Percentiles rank a stretch among this genome's conserved stretches.
phyloP scores from a whole-genome alignment of 306 rosid species.

The Quercus dentata region DNA sequence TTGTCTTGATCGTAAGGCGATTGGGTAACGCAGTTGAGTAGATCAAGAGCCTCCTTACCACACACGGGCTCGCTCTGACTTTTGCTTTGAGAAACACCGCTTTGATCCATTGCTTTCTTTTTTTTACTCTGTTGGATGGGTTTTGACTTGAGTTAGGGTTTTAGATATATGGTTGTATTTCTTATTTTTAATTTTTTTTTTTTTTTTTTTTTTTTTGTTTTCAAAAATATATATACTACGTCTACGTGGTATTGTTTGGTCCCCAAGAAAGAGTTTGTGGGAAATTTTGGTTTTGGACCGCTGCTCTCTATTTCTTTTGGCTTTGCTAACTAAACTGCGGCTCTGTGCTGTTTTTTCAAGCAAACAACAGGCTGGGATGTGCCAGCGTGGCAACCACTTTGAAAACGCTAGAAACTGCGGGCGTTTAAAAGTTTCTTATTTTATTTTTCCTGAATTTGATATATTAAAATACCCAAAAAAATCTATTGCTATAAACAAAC shows the following conservation, averaged over 20 bases:
- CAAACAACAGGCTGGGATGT: too few species aligned
- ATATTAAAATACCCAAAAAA: too few species aligned
- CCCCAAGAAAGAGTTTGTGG: neutral
- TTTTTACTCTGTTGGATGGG: neutral
- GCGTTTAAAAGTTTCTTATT: too few species aligned
- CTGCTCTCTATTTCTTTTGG: neutral
- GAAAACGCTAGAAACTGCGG: too few species aligned
- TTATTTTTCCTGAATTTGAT: too few species aligned
- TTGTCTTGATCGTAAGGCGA: slow-evolving; percentile 61
- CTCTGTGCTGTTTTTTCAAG: too few species aligned
- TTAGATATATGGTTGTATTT: neutral
- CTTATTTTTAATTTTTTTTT: too few species aligned
- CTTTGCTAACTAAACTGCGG: too few species aligned
- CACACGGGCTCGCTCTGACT: slow-evolving; percentile 40
- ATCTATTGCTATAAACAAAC: too few species aligned
- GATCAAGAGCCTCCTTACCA: slow-evolving; percentile 67
- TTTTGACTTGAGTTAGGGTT: slow-evolving; percentile 24
- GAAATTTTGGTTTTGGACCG: neutral
- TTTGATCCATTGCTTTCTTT: slow-evolving; percentile 33
- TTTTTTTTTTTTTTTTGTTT: too few species aligned
- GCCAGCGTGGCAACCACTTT: too few species aligned
- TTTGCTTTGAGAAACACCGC: slow-evolving; percentile 1
- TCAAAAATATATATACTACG: neutral
- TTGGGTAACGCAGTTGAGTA: slow-evolving; percentile 71
- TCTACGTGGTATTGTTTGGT: neutral